Evolutionary conservation across 805 yeast genomes (phyloP).

Genomic region (Ogataea sp.): DNA sequence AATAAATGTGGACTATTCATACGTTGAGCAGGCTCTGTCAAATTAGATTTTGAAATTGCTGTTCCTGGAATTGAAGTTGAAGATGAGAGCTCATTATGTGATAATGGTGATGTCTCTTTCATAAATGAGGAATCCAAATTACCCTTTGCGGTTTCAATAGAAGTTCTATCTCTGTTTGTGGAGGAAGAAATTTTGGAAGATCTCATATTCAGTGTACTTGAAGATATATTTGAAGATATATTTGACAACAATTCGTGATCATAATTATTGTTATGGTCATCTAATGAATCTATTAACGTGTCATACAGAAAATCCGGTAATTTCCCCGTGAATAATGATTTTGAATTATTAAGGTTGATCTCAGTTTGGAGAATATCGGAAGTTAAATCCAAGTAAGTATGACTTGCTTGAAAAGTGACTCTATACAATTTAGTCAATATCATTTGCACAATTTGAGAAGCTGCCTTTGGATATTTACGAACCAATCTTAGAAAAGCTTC

Average conservation of each 20-base stretch:
- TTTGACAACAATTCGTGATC: too few relatives aligned
- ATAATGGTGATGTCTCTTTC: background rate
- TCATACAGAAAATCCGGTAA: constrained; percentile 63
- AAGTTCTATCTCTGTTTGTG: too few relatives aligned
- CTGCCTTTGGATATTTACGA: constrained; percentile 72
- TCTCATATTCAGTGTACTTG: background rate
- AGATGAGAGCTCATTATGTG: too few relatives aligned
- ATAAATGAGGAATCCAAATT: background rate
- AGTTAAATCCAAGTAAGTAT: constrained; percentile 78
- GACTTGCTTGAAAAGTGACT: constrained; percentile 88
- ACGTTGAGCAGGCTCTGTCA: background rate
- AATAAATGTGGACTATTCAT: too few relatives aligned
- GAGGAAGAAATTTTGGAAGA: background rate
- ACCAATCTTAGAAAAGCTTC: constrained; percentile 71
- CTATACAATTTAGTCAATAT: constrained; percentile 78
- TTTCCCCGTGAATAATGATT: constrained; percentile 30
- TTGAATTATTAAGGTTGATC: constrained; percentile 44
- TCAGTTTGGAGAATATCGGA: constrained; percentile 76
- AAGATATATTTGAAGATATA: too few relatives aligned
- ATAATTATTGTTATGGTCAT: constrained; percentile 5
- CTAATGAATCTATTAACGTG: constrained; percentile 39
- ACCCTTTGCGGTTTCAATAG: background rate
- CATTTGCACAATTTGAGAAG: constrained; percentile 92
- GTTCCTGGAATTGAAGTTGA: background rate
- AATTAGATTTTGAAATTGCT: background rate